A percentile compares a stretch with the other conserved stretches of the same genome.
Evolutionary conservation across 2,329 filamentous ascomycete genomes (phyloP).

Genomic region (Colletotrichum abscissum): DNA sequence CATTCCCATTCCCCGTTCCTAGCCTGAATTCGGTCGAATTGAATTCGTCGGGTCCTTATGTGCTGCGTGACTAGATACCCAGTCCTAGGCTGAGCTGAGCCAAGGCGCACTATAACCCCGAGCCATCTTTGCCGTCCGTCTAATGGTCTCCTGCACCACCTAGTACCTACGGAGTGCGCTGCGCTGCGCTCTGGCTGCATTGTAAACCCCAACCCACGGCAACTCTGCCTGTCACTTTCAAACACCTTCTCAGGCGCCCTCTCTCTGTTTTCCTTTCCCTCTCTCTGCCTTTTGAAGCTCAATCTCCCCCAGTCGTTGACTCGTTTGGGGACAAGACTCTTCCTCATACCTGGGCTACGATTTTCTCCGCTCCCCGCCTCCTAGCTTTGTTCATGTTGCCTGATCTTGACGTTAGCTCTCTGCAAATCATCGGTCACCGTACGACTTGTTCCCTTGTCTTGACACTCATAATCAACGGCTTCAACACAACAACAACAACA

Average conservation of each 20-base stretch:
- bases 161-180: not conserved
- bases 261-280: not conserved
- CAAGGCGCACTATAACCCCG: not conserved
- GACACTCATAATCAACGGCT: not conserved
- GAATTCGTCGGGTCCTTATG: not conserved
- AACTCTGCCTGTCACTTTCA: not conserved
- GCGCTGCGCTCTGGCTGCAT: not conserved
- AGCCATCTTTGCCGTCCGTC: not conserved
- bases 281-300: not conserved
- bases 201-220: not conserved
- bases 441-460: not conserved
- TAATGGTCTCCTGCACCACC: not conserved
- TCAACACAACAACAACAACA: not conserved
- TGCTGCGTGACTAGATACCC: not conserved
- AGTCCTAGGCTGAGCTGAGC: slow-evolving; percentile 7
- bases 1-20: not conserved
- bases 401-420: not conserved
- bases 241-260: not conserved
- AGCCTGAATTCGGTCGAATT: slow-evolving; percentile 3
- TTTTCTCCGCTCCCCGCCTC: not conserved
- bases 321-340: not conserved
- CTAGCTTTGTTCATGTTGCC: not conserved
- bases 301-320: not conserved
- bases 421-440: not conserved
- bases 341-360: not conserved